Conservation (phyloP, 306 rosid species). For the Elaeagnus macrophylla region DNA sequence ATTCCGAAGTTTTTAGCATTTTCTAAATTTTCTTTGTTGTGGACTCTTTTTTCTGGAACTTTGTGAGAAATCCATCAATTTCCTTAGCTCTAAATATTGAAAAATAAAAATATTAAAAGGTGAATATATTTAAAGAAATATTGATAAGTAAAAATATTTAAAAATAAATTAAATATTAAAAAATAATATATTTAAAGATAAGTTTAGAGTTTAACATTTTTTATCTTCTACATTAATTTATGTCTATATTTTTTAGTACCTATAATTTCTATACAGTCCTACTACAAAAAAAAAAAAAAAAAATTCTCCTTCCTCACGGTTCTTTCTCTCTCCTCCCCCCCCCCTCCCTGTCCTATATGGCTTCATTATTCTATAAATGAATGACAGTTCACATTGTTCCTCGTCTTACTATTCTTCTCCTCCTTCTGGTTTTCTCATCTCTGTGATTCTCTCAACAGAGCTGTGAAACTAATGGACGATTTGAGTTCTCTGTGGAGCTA, state of each 20-base stretch:
- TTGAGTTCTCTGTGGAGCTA: constrained; percentile 34
- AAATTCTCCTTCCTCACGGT: background rate
- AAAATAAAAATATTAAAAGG: no score
- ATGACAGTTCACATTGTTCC: constrained; percentile 5
- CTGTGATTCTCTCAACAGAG: background rate
- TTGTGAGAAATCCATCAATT: constrained; percentile 14
- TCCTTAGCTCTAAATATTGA: no score
- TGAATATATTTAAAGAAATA: no score
- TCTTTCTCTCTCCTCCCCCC: constrained; percentile 6
- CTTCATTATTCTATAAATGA: constrained; percentile 37
- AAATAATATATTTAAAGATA: no score
- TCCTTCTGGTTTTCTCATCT: background rate
- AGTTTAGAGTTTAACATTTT: no score
- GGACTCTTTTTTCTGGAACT: constrained; percentile 24
- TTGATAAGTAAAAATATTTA: no score
- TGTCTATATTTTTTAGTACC: no score
- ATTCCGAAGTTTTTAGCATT: constrained; percentile 22
- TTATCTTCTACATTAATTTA: no score
- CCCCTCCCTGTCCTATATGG: constrained; percentile 21
- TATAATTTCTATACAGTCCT: no score
- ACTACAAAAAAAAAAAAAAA: no score
- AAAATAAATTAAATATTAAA: no score
- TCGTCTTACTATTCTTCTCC: constrained; percentile 20
- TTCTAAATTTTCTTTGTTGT: constrained; percentile 29
- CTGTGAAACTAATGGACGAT: constrained; percentile 42